Evolutionary conservation across 306 rosid species (phyloP).

Genomic region (Malus sieversii): DNA sequence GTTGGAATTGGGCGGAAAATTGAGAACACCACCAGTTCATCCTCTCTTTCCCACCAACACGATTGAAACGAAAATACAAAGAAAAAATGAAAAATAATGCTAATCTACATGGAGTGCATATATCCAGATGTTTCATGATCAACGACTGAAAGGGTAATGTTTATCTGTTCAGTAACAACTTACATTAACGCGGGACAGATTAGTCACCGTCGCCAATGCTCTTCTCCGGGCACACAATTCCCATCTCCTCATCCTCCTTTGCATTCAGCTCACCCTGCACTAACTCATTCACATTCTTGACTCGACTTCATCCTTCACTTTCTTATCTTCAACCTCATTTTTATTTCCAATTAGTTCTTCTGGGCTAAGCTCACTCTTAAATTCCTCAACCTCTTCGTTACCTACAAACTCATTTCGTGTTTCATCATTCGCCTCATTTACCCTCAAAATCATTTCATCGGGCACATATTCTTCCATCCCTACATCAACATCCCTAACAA

Average conservation of each 20-base stretch:
- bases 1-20: neutral
- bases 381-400: slow-evolving; percentile 11
- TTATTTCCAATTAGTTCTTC: slow-evolving; percentile 12
- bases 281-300: neutral
- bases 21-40: slow-evolving; percentile 17
- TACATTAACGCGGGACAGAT: slow-evolving; percentile 30
- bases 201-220: slow-evolving; percentile 33
- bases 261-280: neutral
- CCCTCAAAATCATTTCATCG: slow-evolving; percentile 12
- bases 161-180: slow-evolving; percentile 27
- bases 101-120: slow-evolving; percentile 16
- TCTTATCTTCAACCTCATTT: neutral
- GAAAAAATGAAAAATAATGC: neutral
- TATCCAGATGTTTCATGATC: slow-evolving; percentile 13
- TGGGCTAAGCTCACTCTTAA: slow-evolving; percentile 7
- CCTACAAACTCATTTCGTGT: neutral
- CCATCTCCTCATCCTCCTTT: slow-evolving; percentile 21
- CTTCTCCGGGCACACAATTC: slow-evolving; percentile 31
- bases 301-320: neutral
- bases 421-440: neutral
- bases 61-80: neutral
- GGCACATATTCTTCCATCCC: slow-evolving; percentile 37
- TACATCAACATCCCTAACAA: slow-evolving; percentile 19
- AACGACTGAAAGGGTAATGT: neutral
- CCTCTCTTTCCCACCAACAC: slow-evolving; percentile 8